Percentiles rank a stretch among this genome's conserved stretches.
These are phyloP conservation scores for Coleophoma eucalyptorum DNA, from an alignment of 2,329 filamentous ascomycete species.

Conservation along the genomic window DNA sequence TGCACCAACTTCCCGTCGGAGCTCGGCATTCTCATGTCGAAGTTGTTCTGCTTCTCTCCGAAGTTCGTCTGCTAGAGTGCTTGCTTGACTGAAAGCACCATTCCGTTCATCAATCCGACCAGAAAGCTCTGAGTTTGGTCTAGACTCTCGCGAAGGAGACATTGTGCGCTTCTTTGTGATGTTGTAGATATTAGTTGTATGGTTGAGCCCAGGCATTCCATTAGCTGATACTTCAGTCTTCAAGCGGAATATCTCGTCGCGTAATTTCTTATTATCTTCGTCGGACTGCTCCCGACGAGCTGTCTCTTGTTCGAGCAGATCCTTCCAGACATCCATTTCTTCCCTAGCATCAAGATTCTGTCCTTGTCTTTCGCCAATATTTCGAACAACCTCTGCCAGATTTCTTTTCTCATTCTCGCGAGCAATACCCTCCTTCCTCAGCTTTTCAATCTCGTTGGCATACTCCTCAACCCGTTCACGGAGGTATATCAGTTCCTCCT, in stretches of 20 bases:
- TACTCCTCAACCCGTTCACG: slow-evolving; percentile 84
- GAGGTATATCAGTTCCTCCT: slow-evolving; percentile 82
- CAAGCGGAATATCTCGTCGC: slow-evolving; percentile 78
- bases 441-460: slow-evolving; percentile 76
- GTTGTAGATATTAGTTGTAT: slow-evolving; percentile 65
- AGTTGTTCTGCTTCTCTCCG: slow-evolving; percentile 68
- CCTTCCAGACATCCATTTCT: slow-evolving; percentile 86
- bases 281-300: slow-evolving; percentile 85
- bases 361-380: slow-evolving; percentile 49
- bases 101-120: slow-evolving; percentile 41
- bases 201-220: slow-evolving; percentile 38
- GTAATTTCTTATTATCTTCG: slow-evolving; percentile 78
- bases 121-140: slow-evolving; percentile 45
- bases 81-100: slow-evolving; percentile 52
- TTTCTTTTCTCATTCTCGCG: slow-evolving; percentile 84
- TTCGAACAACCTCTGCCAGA: slow-evolving; percentile 75
- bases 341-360: slow-evolving; percentile 48
- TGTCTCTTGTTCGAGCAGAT: slow-evolving; percentile 88
- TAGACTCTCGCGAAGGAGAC: slow-evolving; percentile 31
- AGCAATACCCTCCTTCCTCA: slow-evolving; percentile 72
- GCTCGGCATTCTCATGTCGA: slow-evolving; percentile 86
- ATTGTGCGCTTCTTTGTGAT: slow-evolving; percentile 51
- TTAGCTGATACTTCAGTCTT: slow-evolving; percentile 47
- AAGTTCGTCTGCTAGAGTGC: slow-evolving; percentile 73
- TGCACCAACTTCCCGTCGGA: slow-evolving; percentile 87